These are phyloP conservation scores for Coniochaeta pulveracea DNA, from an alignment of 2,329 filamentous ascomycete genomes.

Conservation along the genomic window DNA sequence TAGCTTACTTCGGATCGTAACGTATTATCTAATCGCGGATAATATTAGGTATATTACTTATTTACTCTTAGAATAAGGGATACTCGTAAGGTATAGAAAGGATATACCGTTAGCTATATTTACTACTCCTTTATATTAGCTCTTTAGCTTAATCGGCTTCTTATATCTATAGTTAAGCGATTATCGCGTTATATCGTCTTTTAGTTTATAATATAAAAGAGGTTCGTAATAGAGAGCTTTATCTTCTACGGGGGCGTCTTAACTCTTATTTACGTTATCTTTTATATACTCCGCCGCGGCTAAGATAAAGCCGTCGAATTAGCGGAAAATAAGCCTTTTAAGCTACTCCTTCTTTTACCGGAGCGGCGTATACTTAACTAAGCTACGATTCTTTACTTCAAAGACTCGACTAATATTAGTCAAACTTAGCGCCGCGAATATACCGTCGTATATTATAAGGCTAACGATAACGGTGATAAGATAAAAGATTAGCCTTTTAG, in stretches of 20 bases:
- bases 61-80: not conserved
- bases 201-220: conserved; percentile 15
- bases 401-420: not conserved
- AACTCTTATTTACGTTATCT: not conserved
- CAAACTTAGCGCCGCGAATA: not conserved
- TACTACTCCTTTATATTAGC: conserved; percentile 11
- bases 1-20: conserved; percentile 15
- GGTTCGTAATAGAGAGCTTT: conserved; percentile 9
- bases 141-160: conserved; percentile 6
- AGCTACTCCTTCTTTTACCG: not conserved
- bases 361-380: not conserved
- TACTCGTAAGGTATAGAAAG: not conserved
- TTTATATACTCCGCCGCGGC: not conserved
- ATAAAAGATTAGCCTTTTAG: conserved; percentile 1
- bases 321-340: conserved; percentile 1
- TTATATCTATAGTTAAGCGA: conserved; percentile 10
- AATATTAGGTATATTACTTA: not conserved
- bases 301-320: not conserved
- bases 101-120: conserved; percentile 8
- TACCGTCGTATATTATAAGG: not conserved
- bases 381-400: not conserved
- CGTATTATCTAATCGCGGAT: conserved; percentile 17
- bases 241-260: conserved; percentile 1
- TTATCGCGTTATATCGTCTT: conserved; percentile 15
- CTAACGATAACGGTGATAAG: not conserved